These are phyloP conservation scores for Chrysopogon serrulatus DNA, from an alignment of 176 grass and related monocot genomes.

Conservation along the genomic window DNA sequence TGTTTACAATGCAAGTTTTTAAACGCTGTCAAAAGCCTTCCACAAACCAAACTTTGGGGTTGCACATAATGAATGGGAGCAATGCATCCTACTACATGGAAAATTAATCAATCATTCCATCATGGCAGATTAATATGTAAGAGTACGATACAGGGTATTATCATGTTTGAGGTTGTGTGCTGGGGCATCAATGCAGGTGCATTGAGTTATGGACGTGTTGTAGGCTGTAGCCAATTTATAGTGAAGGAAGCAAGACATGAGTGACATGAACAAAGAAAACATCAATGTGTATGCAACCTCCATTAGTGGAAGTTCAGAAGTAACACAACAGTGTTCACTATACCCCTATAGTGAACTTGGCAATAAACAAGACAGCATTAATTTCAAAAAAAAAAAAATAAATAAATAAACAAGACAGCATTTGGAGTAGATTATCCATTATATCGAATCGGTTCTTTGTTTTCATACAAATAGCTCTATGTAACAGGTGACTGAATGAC, in stretches of 20 bases:
- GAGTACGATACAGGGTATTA: not conserved
- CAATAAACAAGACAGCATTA: not conserved
- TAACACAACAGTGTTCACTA: not conserved
- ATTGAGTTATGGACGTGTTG: not conserved
- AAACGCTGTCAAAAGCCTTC: not conserved
- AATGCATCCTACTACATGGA: not conserved
- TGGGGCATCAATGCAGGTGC: not conserved
- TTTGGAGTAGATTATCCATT: constrained; percentile 5
- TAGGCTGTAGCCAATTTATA: not conserved
- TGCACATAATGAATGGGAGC: not conserved
- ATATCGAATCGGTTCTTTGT: not conserved
- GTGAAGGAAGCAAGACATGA: not conserved
- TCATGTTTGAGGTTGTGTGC: not conserved
- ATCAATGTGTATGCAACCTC: not conserved
- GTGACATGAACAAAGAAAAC: not conserved
- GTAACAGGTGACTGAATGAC: not conserved
- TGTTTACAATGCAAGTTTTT: not conserved
- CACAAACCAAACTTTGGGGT: not conserved
- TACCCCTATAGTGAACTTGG: not conserved
- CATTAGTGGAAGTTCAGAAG: not conserved
- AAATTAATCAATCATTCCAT: not conserved
- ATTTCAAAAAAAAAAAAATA: too few relatives aligned
- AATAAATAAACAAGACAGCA: not conserved
- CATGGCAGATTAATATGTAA: not conserved
- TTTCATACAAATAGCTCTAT: not conserved